Evolutionary conservation across 1,284 basidiomycete species (phyloP), one percentile per base, ranked within the genome.

Genomic region (Ceratobasidium sp.): DNA sequence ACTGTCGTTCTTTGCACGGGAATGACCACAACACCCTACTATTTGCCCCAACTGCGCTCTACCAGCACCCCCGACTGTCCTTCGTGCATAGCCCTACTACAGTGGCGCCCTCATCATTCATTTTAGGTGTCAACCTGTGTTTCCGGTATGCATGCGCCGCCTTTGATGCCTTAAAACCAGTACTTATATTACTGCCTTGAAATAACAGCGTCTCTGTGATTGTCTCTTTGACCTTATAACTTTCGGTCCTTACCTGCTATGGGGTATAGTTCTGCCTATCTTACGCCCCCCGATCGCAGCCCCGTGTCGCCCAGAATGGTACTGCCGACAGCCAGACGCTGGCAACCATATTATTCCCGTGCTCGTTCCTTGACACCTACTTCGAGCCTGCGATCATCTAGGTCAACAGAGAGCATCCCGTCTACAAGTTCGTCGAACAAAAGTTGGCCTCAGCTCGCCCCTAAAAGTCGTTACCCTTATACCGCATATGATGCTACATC

Each of bases 241-340:
- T 47, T 46, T 33, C 59, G 50, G 59, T 62, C 59, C 33, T 62
- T 62, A 62, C 59, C 49, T n/a, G 4, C 58, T 36, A 60, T 60
- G 57, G 57, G 29, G 44, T 60, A 33, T 27, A 19, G 42, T 7
- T 30, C 47, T 23, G 59, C 59, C 21, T 62, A 62, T 42, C 47
- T 62, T 23, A 62, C 59, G 21, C 59, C 59, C 30, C 59, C 59
- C 8, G 49, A 62, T 39, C 58, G 25, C 29, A 39, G 58, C 44
- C 42, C 58, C 47, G 59, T 36, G 13, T 52, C 42, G 16, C 59
- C 46, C 29, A 47, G 36, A 14, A n/a, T 16, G 2, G 46, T 47
- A 39, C 11, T 33, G 30, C 42, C 59, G 30, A 52, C 59, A 30
- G 23, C 52, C 33, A 14, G 59, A 27, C 59, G 59, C 11, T 62